phyloP scores from a whole-genome alignment of 495 filamentous ascomycete genomes.

The Tuber aestivum region DNA sequence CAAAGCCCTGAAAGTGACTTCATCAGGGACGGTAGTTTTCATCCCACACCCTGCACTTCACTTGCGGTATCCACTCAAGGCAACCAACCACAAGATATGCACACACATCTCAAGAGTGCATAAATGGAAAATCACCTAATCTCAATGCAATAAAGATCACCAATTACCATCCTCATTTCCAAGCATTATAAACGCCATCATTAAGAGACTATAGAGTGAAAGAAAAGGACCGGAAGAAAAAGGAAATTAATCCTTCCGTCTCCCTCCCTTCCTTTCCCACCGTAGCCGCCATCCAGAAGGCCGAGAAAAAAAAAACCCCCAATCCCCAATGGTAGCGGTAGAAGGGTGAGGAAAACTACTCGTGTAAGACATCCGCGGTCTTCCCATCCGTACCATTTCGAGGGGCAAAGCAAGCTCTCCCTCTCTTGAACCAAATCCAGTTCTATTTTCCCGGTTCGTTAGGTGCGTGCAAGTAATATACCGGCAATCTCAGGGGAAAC shows the following conservation, averaged over 20 bases:
- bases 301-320: too few species aligned
- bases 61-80: not conserved
- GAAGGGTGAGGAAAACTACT: not conserved
- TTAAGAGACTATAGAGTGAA: too few species aligned
- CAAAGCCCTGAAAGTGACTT: not conserved
- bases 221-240: too few species aligned
- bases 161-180: not conserved
- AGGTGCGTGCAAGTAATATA: too few species aligned
- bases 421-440: not conserved
- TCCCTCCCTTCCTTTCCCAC: not conserved
- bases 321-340: too few species aligned
- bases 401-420: not conserved
- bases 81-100: not conserved
- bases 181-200: not conserved
- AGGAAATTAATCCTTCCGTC: too few species aligned
- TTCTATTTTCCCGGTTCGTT: not conserved
- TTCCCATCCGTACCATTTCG: not conserved
- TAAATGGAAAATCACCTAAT: not conserved
- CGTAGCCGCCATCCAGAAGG: not conserved
- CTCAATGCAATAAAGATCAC: not conserved
- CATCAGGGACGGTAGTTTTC: not conserved
- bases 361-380: not conserved
- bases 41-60: not conserved
- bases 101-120: not conserved
- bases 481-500: slow-evolving; percentile 1